Evolutionary conservation across 2,329 filamentous ascomycete species (phyloP).

Genomic region (Nigrospora osmanthi): DNA sequence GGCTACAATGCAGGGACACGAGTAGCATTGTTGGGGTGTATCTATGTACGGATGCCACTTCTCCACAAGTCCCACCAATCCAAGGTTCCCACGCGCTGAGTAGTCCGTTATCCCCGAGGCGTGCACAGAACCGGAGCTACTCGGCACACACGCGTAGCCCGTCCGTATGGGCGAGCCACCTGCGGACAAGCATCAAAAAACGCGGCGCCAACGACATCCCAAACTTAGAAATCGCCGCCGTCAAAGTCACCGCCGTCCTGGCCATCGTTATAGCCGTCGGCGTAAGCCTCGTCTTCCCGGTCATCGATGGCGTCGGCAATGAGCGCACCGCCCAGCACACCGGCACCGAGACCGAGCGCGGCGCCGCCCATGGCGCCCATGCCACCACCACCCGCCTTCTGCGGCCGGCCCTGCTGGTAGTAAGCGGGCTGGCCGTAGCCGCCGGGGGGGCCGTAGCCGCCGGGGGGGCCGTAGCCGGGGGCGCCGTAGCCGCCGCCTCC

Average conservation of each 20-base stretch:
- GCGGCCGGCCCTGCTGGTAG: conserved; percentile 20
- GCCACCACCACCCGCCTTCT: conserved; percentile 36
- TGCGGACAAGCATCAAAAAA: too few relatives aligned
- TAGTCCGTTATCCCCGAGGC: too few relatives aligned
- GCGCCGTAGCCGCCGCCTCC: conserved; percentile 15
- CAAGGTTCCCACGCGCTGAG: too few relatives aligned
- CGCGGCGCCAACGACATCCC: conserved; percentile 6
- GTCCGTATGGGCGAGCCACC: too few relatives aligned
- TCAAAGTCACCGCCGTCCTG: conserved; percentile 25
- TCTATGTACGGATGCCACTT: too few relatives aligned
- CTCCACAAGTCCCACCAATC: too few relatives aligned
- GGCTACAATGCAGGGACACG: too few relatives aligned
- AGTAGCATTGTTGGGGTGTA: too few relatives aligned
- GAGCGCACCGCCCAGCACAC: conserved; percentile 70
- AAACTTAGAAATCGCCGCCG: conserved; percentile 18
- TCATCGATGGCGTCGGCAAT: conserved; percentile 61
- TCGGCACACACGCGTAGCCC: too few relatives aligned
- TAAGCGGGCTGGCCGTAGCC: conserved; percentile 15
- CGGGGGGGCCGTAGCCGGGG: conserved; percentile 1
- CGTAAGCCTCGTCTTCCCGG: conserved; percentile 49
- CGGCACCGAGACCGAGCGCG: conserved; percentile 73
- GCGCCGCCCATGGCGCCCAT: conserved; percentile 68
- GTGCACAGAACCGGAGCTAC: too few relatives aligned
- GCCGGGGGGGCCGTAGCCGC: conserved; percentile 25
- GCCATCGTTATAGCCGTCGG: conserved; percentile 40